These are phyloP conservation scores for Scheffersomyces stipitis DNA, from an alignment of 805 yeast genomes.

Conservation along the genomic window DNA sequence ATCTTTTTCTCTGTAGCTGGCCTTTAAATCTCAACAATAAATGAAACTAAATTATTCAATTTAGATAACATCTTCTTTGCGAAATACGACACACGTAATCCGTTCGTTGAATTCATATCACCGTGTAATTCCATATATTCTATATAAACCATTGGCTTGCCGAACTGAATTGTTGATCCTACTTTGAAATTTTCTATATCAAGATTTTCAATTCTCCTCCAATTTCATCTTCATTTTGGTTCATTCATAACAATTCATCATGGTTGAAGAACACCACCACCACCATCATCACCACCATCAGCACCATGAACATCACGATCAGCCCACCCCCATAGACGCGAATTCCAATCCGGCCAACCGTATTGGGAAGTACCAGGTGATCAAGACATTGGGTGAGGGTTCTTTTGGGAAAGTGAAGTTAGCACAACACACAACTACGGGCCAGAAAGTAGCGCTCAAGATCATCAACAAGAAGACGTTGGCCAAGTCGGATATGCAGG, in stretches of 20 bases:
- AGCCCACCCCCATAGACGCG: constrained; percentile 8
- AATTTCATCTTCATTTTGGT: constrained; percentile 1
- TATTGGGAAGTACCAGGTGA: constrained; percentile 64
- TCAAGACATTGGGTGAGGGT: constrained; percentile 30
- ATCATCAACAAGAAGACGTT: constrained; percentile 29
- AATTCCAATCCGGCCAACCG: constrained; percentile 40
- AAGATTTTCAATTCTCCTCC: background rate
- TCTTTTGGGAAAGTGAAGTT: constrained; percentile 33
- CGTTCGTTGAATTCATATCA: too few species aligned
- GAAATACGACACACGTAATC: too few species aligned
- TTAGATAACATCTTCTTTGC: too few species aligned
- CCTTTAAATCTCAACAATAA: too few species aligned
- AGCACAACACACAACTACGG: constrained; percentile 29
- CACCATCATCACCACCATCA: constrained; percentile 21
- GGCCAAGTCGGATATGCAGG: constrained; percentile 33
- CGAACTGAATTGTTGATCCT: background rate
- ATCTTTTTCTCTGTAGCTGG: too few species aligned
- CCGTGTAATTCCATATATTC: background rate
- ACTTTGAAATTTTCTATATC: background rate
- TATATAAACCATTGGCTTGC: background rate
- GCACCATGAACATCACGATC: constrained; percentile 9
- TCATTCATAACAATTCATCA: constrained; percentile 7
- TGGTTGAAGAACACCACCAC: constrained; percentile 11
- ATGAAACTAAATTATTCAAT: too few species aligned
- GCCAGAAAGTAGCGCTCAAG: constrained; percentile 28